These are phyloP conservation scores for Elaeis guineensis DNA, from an alignment of 176 grass and related monocot genomes.

Conservation along the genomic window DNA sequence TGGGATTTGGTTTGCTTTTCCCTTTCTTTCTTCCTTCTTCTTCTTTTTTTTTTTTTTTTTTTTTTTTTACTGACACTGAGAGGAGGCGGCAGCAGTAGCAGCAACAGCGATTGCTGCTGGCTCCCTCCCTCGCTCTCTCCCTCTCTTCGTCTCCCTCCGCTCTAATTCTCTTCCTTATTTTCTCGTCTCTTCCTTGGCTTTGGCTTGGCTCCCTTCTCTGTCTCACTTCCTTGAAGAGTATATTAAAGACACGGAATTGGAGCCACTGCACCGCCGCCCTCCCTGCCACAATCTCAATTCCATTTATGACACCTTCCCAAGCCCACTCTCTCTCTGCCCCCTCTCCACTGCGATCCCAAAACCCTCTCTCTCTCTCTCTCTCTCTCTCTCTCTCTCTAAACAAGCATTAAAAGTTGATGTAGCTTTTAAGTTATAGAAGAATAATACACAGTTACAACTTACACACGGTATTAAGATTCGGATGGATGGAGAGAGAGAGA, in stretches of 20 bases:
- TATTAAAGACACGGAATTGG: constrained; percentile 24
- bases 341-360: neutral
- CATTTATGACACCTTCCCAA: constrained; percentile 15
- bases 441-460: neutral
- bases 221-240: constrained; percentile 10
- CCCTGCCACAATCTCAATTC: constrained; percentile 16
- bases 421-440: constrained; percentile 18
- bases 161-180: constrained; percentile 18
- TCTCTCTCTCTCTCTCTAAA: constrained; percentile 3
- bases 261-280: constrained; percentile 26
- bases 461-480: constrained; percentile 17
- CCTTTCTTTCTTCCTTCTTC: neutral
- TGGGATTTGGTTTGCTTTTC: neutral
- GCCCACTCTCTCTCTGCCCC: neutral
- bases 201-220: constrained; percentile 1
- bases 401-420: neutral
- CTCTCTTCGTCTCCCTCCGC: neutral
- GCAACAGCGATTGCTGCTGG: constrained; percentile 2
- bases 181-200: neutral
- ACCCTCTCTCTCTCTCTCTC: neutral
- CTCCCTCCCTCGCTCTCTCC: neutral
- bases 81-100: neutral
- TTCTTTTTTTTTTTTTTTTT: neutral
- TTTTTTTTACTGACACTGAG: neutral
- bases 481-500: neutral